Conservation (phyloP, 2,329 filamentous ascomycete species). For the Thielaviopsis populi region DNA sequence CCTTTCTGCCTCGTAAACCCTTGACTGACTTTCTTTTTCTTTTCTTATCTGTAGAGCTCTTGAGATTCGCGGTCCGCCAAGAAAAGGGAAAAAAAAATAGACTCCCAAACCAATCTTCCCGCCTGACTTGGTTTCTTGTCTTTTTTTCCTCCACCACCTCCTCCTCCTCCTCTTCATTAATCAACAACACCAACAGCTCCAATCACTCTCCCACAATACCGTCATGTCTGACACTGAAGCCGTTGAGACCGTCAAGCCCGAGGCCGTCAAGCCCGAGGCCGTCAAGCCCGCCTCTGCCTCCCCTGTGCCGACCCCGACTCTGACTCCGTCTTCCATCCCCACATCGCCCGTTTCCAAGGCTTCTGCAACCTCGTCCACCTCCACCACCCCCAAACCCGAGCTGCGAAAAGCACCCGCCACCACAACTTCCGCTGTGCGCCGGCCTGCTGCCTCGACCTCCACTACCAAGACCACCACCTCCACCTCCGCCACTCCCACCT, state of each 20-base stretch:
- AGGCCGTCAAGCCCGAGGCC: slow-evolving; percentile 31
- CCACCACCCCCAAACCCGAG: slow-evolving; percentile 20
- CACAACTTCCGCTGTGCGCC: slow-evolving; percentile 23
- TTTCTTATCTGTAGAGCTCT: slow-evolving; percentile 9
- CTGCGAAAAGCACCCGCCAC: slow-evolving; percentile 26
- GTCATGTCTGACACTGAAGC: slow-evolving; percentile 35
- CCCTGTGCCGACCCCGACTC: slow-evolving; percentile 16
- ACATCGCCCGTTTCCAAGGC: slow-evolving; percentile 24
- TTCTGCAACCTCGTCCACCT: slow-evolving; percentile 20
- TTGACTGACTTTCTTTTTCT: slow-evolving; percentile 1
- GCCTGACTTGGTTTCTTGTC: slow-evolving; percentile 4
- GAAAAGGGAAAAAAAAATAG: not conserved
- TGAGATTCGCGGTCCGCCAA: slow-evolving; percentile 9
- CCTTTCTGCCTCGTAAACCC: not conserved
- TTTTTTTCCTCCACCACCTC: slow-evolving; percentile 4
- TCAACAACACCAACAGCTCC: slow-evolving; percentile 17
- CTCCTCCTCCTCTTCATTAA: slow-evolving; percentile 4
- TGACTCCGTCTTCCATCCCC: slow-evolving; percentile 21
- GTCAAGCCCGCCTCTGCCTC: slow-evolving; percentile 24
- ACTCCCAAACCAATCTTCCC: not conserved
- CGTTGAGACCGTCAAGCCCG: slow-evolving; percentile 27
- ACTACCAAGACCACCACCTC: slow-evolving; percentile 22
- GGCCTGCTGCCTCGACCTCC: slow-evolving; percentile 24
- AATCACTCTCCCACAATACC: slow-evolving; percentile 4
- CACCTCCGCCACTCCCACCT: slow-evolving; percentile 19